Percentiles rank a stretch among this genome's conserved stretches.
Conservation (phyloP, 2,329 filamentous ascomycete species). For the Colletotrichum limetticola region DNA sequence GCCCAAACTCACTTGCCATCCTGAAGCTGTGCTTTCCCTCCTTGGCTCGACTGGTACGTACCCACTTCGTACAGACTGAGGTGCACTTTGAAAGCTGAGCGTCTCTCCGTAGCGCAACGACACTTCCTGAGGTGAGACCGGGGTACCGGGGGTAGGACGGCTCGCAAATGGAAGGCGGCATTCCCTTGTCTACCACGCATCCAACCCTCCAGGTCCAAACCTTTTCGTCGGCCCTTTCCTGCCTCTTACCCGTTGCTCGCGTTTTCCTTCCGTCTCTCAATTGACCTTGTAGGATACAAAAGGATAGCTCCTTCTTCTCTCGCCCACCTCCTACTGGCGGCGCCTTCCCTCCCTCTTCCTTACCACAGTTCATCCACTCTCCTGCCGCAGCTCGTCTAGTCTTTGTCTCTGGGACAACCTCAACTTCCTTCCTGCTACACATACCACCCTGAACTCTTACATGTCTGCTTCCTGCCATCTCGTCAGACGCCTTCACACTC, state of each 20-base stretch:
- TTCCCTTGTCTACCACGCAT: slow-evolving; percentile 36
- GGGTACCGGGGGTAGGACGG: slow-evolving; percentile 18
- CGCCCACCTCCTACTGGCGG: not conserved
- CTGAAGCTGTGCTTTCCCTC: not conserved
- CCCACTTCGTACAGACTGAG: not conserved
- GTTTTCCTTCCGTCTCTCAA: slow-evolving; percentile 34
- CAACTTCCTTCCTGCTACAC: not conserved
- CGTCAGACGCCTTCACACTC: not conserved
- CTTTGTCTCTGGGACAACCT: slow-evolving; percentile 6
- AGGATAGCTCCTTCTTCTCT: slow-evolving; percentile 27
- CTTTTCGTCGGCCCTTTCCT: slow-evolving; percentile 29
- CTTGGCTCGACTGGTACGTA: not conserved
- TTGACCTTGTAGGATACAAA: slow-evolving; percentile 29
- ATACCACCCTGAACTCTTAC: not conserved
- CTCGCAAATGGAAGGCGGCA: slow-evolving; percentile 20
- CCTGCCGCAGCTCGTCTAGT: not conserved
- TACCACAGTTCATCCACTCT: slow-evolving; percentile 11
- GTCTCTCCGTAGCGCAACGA: slow-evolving; percentile 21
- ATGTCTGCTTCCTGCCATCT: not conserved
- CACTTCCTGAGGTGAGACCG: slow-evolving; percentile 6
- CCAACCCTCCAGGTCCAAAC: slow-evolving; percentile 15
- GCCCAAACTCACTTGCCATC: not conserved
- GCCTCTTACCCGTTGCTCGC: slow-evolving; percentile 28
- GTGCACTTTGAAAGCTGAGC: not conserved
- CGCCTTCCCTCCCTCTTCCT: not conserved